Evolutionary conservation across 2,329 filamentous ascomycete species (phyloP).

Genomic region (Colletotrichum agaves): DNA sequence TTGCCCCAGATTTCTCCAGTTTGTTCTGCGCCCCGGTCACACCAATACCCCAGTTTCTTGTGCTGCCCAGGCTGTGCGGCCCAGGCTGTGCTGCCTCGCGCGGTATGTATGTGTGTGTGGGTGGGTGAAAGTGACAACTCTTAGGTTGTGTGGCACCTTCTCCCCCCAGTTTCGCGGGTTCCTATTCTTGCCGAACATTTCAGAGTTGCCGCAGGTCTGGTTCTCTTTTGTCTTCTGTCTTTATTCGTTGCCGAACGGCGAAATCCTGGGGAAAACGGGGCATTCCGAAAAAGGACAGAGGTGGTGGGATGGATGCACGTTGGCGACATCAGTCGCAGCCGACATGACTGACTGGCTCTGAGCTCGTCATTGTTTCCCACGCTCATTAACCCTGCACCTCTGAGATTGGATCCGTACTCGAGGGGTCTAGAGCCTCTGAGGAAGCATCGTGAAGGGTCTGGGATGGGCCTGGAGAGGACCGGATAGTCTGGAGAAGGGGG

Average conservation of each 20-base stretch:
- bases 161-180: constrained; percentile 9
- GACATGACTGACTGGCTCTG: constrained; percentile 21
- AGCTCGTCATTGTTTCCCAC: neutral
- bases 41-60: constrained; percentile 16
- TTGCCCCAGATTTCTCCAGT: constrained; percentile 29
- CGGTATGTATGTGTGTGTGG: neutral
- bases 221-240: neutral
- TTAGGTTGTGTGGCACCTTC: neutral
- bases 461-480: neutral
- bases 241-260: constrained; percentile 4
- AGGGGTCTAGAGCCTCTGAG: constrained; percentile 21
- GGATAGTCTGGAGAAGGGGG: constrained; percentile 23
- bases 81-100: neutral
- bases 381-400: neutral
- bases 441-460: neutral
- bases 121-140: no score
- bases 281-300: neutral
- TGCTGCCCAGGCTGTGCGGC: neutral
- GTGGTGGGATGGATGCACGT: neutral
- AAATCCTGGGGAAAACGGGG: constrained; percentile 34
- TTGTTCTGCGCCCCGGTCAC: constrained; percentile 9
- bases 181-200: constrained; percentile 33
- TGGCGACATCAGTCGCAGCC: neutral
- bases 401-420: constrained; percentile 6
- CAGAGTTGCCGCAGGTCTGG: neutral